Percentiles rank a stretch among this genome's conserved stretches.
phyloP scores from a whole-genome alignment of 331 rosid genomes.

The Quercus lobata region DNA sequence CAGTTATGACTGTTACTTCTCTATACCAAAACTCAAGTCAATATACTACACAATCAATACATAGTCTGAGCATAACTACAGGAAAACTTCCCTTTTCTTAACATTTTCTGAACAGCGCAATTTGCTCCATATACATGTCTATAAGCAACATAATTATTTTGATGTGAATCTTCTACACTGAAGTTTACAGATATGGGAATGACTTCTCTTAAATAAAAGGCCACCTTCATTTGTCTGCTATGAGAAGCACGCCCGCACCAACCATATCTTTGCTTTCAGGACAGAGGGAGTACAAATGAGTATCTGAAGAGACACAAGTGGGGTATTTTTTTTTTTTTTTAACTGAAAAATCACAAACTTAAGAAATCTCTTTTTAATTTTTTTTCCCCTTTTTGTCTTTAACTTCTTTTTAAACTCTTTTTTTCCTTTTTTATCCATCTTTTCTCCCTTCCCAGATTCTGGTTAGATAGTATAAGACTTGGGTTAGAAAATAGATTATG shows the following conservation, averaged over 20 bases:
- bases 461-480: background rate
- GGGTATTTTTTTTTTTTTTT: too few relatives aligned
- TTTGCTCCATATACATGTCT: background rate
- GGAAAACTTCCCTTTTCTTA: background rate
- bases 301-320: background rate
- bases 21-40: background rate
- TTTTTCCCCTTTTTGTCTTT: too few relatives aligned
- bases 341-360: too few relatives aligned
- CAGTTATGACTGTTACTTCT: background rate
- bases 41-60: background rate
- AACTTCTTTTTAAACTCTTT: too few relatives aligned
- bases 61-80: background rate
- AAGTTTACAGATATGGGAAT: background rate
- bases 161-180: background rate
- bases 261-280: too few relatives aligned
- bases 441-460: background rate
- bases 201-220: background rate
- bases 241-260: background rate
- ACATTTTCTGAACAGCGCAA: background rate
- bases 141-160: background rate
- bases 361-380: too few relatives aligned
- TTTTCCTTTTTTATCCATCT: too few relatives aligned
- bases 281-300: background rate
- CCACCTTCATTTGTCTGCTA: background rate
- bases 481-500: background rate